Conservation (phyloP, 2,329 filamentous ascomycete species). For the Alternaria arborescens region DNA sequence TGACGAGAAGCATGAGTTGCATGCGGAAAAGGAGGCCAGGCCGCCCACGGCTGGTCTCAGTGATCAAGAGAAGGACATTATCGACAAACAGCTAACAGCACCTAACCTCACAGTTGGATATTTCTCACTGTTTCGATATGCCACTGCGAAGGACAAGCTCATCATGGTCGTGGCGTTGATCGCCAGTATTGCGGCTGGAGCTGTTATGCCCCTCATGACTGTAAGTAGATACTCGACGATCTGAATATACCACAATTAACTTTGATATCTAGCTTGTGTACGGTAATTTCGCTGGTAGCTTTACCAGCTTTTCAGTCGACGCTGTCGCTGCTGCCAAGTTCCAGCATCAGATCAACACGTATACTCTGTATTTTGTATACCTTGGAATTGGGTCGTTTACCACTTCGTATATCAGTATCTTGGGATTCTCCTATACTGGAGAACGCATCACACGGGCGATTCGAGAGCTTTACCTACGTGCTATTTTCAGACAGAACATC, state of each 20-base stretch:
- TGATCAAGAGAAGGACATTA: constrained; percentile 47
- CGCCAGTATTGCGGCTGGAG: constrained; percentile 75
- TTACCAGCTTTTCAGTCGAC: constrained; percentile 48
- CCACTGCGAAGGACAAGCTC: constrained; percentile 50
- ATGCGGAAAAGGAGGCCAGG: constrained; percentile 30
- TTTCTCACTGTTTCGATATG: constrained; percentile 58
- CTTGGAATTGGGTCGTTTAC: constrained; percentile 59
- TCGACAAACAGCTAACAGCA: constrained; percentile 53
- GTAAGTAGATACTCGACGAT: constrained; percentile 24
- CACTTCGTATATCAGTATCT: constrained; percentile 77
- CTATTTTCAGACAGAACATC: constrained; percentile 54
- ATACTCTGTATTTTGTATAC: constrained; percentile 52
- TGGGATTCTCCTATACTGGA: constrained; percentile 80
- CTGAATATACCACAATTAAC: not conserved
- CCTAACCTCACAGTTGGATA: constrained; percentile 56
- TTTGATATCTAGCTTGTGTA: constrained; percentile 43
- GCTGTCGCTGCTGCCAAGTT: constrained; percentile 37
- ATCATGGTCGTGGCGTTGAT: constrained; percentile 64
- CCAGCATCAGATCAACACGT: constrained; percentile 39
- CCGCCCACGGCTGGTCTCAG: constrained; percentile 36
- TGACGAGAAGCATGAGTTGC: constrained; percentile 36
- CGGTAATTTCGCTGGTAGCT: constrained; percentile 51
- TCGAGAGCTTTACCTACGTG: constrained; percentile 70
- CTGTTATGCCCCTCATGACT: constrained; percentile 78
- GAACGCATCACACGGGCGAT: constrained; percentile 59